Base-by-base conservation (phyloP, 495 filamentous ascomycete genomes). In the Lentithecium fluviatile region DNA sequence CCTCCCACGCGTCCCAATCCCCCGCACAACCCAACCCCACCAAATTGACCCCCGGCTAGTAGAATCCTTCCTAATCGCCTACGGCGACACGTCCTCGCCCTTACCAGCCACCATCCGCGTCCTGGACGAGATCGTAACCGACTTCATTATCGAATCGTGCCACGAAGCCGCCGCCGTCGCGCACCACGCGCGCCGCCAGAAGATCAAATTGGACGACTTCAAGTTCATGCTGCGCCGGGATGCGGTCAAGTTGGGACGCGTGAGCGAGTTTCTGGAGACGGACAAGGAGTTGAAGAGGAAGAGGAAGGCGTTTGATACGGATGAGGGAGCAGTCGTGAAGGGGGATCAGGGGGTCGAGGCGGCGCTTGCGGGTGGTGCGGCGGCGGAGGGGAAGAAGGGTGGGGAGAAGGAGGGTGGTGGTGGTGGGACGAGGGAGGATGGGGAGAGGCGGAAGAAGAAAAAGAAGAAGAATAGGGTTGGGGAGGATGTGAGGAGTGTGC, bases 201-300 rank as follows among this genome's bases (percentile, higher is more conserved):
- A 98, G 76, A 89, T 97, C 76, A 98, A 98, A 70, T 88, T 96
- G 56, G 94, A 98, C 64, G 94, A 98, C 72, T 95, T 97, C 78
- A 89, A 92, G 69, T 97, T 94, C 69, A 89, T 89, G 29, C 83
- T 97, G 52, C 84, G 95, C 32, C 83, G 86, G 34, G 94, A 97
- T 68, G 85, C 88, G 21, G 77, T 82, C 65, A 91, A 94, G 71
- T 81, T 97, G 46, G 94, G 94, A 21, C 86, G 94, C 75, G 89
- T 97, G 56, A 84, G 90, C 77, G 91, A 95, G 73, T 78, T 95
- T 63, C 75, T 97, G 52, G 83, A 84, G 64, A 90, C 88, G 81
- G 87, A 92, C 60, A 84, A 86, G 68, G 82, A 86, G 55, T 81
- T 96, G 45, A 90, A 90, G 70, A 80, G 85, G 61, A 83, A 87